Percentiles rank a stretch among this genome's conserved stretches.
These are phyloP conservation scores for Cladosporium sp. DNA, from an alignment of 2,329 filamentous ascomycete genomes.

Conservation along the genomic window DNA sequence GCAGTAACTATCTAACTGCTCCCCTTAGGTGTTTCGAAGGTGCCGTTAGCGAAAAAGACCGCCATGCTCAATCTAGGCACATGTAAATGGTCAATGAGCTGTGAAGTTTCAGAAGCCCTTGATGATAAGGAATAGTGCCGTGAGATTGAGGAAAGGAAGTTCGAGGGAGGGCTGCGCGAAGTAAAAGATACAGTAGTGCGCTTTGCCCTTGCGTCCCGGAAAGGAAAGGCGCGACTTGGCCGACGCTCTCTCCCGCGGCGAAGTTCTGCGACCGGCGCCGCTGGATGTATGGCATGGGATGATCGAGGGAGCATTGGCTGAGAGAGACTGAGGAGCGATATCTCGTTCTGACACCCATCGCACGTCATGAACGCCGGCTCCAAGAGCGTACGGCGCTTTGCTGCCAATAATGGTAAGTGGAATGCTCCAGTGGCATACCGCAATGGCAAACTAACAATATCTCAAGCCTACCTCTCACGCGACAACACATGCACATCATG, in stretches of 20 bases:
- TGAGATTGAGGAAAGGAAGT: conserved; percentile 35
- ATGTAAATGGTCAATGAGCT: conserved; percentile 86
- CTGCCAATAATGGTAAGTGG: conserved; percentile 36
- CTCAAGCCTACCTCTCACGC: conserved; percentile 31
- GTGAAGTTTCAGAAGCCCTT: conserved; percentile 61
- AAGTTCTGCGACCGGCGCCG: neutral
- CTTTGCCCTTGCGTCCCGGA: neutral
- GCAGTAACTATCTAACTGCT: conserved; percentile 82
- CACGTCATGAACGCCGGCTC: conserved; percentile 43
- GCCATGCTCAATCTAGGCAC: conserved; percentile 77
- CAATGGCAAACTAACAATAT: neutral
- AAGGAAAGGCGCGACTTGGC: conserved; percentile 4
- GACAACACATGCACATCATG: conserved; percentile 45
- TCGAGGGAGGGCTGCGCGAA: conserved; percentile 10
- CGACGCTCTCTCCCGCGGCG: conserved; percentile 6
- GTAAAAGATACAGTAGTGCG: conserved; percentile 4
- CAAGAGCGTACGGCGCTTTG: conserved; percentile 42
- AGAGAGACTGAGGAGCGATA: neutral
- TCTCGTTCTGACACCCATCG: neutral
- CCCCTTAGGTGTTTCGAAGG: conserved; percentile 69
- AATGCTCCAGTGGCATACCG: neutral
- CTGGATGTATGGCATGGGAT: neutral
- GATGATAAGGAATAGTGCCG: conserved; percentile 92
- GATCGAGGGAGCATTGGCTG: conserved; percentile 1
- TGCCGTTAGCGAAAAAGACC: conserved; percentile 98